phyloP scores from a whole-genome alignment of 1,284 basidiomycete species.

The Cryptococcus jaspeensis region DNA sequence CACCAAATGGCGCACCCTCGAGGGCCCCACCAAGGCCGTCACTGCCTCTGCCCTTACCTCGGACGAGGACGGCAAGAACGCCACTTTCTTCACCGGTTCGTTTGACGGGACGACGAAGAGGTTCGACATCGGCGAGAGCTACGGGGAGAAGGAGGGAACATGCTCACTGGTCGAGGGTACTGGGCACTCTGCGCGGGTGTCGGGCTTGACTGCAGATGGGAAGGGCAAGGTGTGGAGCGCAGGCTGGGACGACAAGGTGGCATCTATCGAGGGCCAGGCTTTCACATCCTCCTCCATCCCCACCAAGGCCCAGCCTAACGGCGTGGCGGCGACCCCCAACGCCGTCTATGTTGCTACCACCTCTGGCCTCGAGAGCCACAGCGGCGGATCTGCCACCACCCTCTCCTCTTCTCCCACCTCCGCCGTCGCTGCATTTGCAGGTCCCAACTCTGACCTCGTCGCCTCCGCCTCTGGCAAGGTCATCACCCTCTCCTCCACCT shows the following conservation, averaged over 20 bases:
- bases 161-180: conserved; percentile 61
- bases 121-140: conserved; percentile 50
- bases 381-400: conserved; percentile 20
- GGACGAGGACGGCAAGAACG: conserved; percentile 13
- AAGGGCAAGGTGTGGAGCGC: conserved; percentile 62
- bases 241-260: conserved; percentile 72
- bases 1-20: conserved; percentile 59
- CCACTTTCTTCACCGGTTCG: conserved; percentile 75
- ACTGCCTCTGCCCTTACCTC: conserved; percentile 61
- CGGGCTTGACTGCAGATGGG: conserved; percentile 58
- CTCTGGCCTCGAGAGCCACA: conserved; percentile 61
- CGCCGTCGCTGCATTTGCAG: conserved; percentile 39
- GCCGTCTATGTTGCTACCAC: conserved; percentile 72
- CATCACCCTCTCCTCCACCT: conserved; percentile 57
- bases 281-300: conserved; percentile 55
- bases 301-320: conserved; percentile 68
- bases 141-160: conserved; percentile 47
- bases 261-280: conserved; percentile 57
- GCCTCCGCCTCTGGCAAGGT: conserved; percentile 56
- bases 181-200: conserved; percentile 70
- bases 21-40: conserved; percentile 75
- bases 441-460: conserved; percentile 33
- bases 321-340: conserved; percentile 60
- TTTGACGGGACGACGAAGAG: conserved; percentile 77
- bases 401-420: conserved; percentile 20